Conservation (phyloP, 2,329 filamentous ascomycete species). For the Ophiocordyceps camponoti-floridani region DNA sequence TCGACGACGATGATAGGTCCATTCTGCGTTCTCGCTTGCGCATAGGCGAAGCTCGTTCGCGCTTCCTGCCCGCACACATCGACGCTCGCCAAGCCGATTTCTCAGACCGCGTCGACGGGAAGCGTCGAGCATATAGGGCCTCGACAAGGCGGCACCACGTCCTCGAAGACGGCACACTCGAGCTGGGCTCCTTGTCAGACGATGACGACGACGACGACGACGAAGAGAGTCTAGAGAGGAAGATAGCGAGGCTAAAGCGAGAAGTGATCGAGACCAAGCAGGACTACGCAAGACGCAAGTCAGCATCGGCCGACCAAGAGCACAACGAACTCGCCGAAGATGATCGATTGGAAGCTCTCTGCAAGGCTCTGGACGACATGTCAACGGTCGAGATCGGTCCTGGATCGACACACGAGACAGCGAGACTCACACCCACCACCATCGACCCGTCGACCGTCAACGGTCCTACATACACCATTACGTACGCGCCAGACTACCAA, state of each 20-base stretch:
- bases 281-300: constrained; percentile 37
- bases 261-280: constrained; percentile 62
- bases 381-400: constrained; percentile 12
- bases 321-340: constrained; percentile 24
- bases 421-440: constrained; percentile 1
- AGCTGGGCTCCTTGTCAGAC: constrained; percentile 59
- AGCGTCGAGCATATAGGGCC: constrained; percentile 68
- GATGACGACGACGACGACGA: constrained; percentile 50
- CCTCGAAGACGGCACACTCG: constrained; percentile 43
- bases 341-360: constrained; percentile 41
- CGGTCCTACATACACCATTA: constrained; percentile 42
- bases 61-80: constrained; percentile 59
- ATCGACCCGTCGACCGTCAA: constrained; percentile 4
- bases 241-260: constrained; percentile 63
- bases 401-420: constrained; percentile 5
- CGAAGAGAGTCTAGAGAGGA: constrained; percentile 58
- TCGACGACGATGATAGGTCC: constrained; percentile 43
- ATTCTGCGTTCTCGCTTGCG: constrained; percentile 65
- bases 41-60: constrained; percentile 60
- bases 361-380: constrained; percentile 53
- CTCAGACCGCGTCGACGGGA: constrained; percentile 70
- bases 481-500: constrained; percentile 45
- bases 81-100: constrained; percentile 71
- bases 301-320: constrained; percentile 24
- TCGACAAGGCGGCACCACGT: constrained; percentile 49